Base-by-base conservation (phyloP, 148 eudicot species). In the Polygonum maritimum region DNA sequence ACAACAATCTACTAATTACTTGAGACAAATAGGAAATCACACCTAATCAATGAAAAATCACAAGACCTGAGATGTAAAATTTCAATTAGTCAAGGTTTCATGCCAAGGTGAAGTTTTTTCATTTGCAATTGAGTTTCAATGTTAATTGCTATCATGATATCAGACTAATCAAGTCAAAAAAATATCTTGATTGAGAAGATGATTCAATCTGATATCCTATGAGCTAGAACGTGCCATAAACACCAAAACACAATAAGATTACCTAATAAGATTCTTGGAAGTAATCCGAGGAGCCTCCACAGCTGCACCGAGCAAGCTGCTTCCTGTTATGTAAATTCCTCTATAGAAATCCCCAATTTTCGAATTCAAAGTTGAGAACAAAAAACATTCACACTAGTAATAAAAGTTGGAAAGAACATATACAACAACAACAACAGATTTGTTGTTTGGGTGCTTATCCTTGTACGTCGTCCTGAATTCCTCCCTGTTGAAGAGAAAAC, bases 281-380 rank as follows among this genome's bases (percentile, higher is more conserved):
- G 98, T 95, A 67, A 95, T 95, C 13, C 98, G 89, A 10, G 98
- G 98, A 81, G 98, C 98, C 88, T 95, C 92, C 31, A 95, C 85
- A 0, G 98, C 92, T 16, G 98, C 98, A 83, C 98, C 98, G 76
- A 95, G 92, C 86, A 95, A 89, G 86, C 98, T 95, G 85, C 98
- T 95, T 44, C 98, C 97, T 5, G 98, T 95, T n/a, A 95, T n/a
- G n/a, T n/a, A n/a, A n/a, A n/a, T n/a, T 19, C 98, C 98, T 96
- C 98, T 95, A 65, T 63, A 44, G 47, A 11, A 41, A 45, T 19
- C 5, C 44, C 69, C 71, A 67, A 36, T 67, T 62, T 13, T 12
- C 69, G 69, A 62, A 33, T 31, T 62, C 69, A 18, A 62, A 26
- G 69, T 18, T 62, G 10, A 22, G 67, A 33, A 33, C n/a, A n/a